Base-by-base conservation (phyloP, 2,329 filamentous ascomycete species). In the Ustulina deusta region DNA sequence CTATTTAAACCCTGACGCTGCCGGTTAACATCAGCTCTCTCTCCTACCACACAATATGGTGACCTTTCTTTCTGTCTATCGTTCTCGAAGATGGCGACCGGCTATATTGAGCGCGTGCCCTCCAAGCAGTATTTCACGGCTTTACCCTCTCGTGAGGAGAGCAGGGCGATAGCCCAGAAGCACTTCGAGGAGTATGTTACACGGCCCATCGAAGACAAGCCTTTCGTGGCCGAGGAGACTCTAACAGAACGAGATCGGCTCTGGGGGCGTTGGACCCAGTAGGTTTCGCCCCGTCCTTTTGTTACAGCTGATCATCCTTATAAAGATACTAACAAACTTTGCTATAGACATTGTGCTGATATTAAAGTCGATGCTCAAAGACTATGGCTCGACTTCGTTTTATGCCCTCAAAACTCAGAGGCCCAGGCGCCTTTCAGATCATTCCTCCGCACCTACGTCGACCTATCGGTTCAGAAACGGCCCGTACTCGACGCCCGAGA, bases 221-320 rank as follows among this genome's bases (percentile, higher is more conserved):
- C 38, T 44, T 63, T 63, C 15, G 25, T 63, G 9, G 60, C 60
- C 38, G 38, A 63, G 27, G 38, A 63, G 2, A 63, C 60, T 56
- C 9, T 13, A 27, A 63, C 9, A 25, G 36, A 56, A 56, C 60
- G 51, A 48, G 40, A 52, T 36, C 48, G 27, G 36, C 36, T 58
- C 44, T 58, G 15, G 36, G 36, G 17, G 29, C 42, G 46, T 42
- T 61, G 32, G 46, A 52, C 40, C n/a, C 10, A 42, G 36, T 58
- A 58, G 44, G 55, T 5, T 58, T 58, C 44, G 17, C 25, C 5
- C 17, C 27, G 2, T 17, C 34, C 20, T 6, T 40, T 40, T 40
- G 11, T 15, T 40, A 6, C 38, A 40, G 38, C 13, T 40, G 38
- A 13, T 40, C 38, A 17, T 40, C 38, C 11, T 3, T 15, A 40